Conservation (phyloP, 148 eudicot genomes). For the Chenopodium quinoa region DNA sequence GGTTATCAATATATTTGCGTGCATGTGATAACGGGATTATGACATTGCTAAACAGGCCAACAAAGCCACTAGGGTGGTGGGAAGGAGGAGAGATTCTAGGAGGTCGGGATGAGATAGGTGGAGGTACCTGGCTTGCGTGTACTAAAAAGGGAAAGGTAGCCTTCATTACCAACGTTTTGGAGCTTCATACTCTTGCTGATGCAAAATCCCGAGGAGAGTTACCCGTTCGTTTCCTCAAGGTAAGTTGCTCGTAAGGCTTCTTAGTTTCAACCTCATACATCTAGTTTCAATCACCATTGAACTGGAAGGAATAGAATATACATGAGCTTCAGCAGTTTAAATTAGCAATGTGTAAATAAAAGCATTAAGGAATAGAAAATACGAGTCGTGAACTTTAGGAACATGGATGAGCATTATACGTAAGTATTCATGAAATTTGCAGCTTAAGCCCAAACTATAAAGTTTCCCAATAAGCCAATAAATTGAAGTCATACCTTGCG, state of each 20-base stretch:
- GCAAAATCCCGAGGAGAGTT: slow-evolving; percentile 76
- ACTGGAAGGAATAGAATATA: not conserved
- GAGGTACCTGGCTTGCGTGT: slow-evolving; percentile 81
- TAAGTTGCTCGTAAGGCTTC: not conserved
- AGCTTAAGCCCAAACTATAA: no score
- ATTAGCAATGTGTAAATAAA: no score
- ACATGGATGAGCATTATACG: no score
- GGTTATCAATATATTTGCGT: not conserved
- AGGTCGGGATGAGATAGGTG: slow-evolving; percentile 69
- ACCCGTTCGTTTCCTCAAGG: slow-evolving; percentile 60
- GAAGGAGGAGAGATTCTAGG: slow-evolving; percentile 70
- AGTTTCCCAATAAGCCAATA: not conserved
- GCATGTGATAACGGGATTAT: not conserved
- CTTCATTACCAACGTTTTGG: slow-evolving; percentile 70
- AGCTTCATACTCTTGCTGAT: slow-evolving; percentile 49
- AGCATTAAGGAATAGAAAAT: no score
- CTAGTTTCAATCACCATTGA: no score
- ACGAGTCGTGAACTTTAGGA: no score
- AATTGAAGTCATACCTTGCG: not conserved
- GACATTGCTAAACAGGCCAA: slow-evolving; percentile 38
- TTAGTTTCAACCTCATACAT: not conserved
- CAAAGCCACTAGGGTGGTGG: slow-evolving; percentile 64
- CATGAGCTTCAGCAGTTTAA: not conserved
- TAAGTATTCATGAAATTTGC: no score
- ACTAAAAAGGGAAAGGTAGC: slow-evolving; percentile 57